These are phyloP conservation scores for Calonectria pteridis DNA, from an alignment of 2,329 filamentous ascomycete genomes.

Conservation along the genomic window DNA sequence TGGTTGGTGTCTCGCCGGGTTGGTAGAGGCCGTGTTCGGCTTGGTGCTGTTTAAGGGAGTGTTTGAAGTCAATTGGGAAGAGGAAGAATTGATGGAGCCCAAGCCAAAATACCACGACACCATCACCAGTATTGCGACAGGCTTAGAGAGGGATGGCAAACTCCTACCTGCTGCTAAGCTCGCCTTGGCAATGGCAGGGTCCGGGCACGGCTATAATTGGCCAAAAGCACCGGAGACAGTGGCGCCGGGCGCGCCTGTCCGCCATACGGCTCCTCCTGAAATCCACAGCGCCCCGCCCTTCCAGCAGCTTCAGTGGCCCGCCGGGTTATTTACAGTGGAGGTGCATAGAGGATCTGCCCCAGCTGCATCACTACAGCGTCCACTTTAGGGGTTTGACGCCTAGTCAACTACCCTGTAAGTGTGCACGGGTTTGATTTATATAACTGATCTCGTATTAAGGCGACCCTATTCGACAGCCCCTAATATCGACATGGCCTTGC, in stretches of 20 bases:
- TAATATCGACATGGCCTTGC: background rate
- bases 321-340: conserved; percentile 18
- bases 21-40: conserved; percentile 6
- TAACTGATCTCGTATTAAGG: conserved; percentile 8
- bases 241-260: conserved; percentile 17
- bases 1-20: conserved; percentile 1
- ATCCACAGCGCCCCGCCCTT: conserved; percentile 13
- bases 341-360: conserved; percentile 24
- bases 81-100: conserved; percentile 27
- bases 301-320: conserved; percentile 21
- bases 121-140: conserved; percentile 42
- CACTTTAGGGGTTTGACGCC: conserved; percentile 25
- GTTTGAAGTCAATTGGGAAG: conserved; percentile 30
- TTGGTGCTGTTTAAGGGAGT: conserved; percentile 32
- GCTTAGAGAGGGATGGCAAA: conserved; percentile 21
- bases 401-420: conserved; percentile 19
- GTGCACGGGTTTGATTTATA: conserved; percentile 20
- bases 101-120: conserved; percentile 34
- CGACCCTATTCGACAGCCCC: background rate
- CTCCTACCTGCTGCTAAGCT: conserved; percentile 24
- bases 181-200: conserved; percentile 28
- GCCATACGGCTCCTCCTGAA: conserved; percentile 15
- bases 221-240: conserved; percentile 16
- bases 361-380: conserved; percentile 14
- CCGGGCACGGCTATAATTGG: conserved; percentile 22